Base-by-base conservation (phyloP, 371 early-diverging fungal species). In the Neoconidiobolus thromboides region DNA sequence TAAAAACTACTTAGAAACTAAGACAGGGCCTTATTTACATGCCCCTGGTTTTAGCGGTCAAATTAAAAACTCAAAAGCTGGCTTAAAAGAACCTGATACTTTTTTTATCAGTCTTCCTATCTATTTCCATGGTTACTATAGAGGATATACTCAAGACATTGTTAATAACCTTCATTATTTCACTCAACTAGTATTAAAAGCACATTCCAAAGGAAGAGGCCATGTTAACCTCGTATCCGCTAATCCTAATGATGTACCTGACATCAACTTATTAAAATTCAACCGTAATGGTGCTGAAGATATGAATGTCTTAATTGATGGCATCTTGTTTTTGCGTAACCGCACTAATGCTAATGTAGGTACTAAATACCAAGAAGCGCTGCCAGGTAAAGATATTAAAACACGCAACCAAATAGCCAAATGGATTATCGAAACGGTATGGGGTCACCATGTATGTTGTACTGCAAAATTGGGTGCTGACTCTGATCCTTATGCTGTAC, bases 401-500 rank as follows among this genome's bases (percentile, higher is more conserved):
- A 15, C 60, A 36, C 37, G 49, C 7, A 37, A 59, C n/a, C 37
- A 59, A 9, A 1, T 59, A 2, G 15, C 12, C 41, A 41, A 59
- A 14, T 59, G n/a, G 42, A 59, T 59, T 37, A 15, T 39, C 3
- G n/a, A 53, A n/a, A 67, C 61, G 12, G 51, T 61, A 43, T 67
- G 63, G 15, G 62, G 55, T 50, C 61, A 65, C 59, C 65, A 67
- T 41, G 61, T 63, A n/a, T 61, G 65, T 46, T 62, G 68, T 53
- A 67, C 68, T 26, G 60, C 63, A 48, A 54, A 67, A 14, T 69
- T 74, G 69, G 70, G 71, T 0, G 59, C 62, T 0, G 54, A 55
- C 9, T 54, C 60, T 1, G 67, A 68, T 3, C 61, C 66, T 0
- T 56, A 61, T 40, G 68, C 72, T 10, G 77, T 77, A 0, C 73